Base-by-base conservation (phyloP, 2,329 filamentous ascomycete genomes). In the Colletotrichum spaethianum region DNA sequence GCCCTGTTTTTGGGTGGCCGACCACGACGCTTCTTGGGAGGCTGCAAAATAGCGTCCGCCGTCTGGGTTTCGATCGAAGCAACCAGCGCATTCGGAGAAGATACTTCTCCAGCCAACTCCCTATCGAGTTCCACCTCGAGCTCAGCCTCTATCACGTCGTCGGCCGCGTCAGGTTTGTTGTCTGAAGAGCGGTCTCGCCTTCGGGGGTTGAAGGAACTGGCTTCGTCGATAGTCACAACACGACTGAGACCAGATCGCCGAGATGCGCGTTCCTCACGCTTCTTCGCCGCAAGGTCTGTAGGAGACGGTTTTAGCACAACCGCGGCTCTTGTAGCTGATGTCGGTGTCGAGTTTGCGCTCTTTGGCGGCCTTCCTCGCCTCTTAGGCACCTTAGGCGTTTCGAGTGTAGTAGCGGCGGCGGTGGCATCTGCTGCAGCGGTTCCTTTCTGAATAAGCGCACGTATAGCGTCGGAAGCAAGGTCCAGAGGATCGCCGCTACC, bases 391-490 rank as follows among this genome's bases (percentile, higher is more conserved):
- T 79, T 65, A 76, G 78, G 62, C 70, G 76, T 74, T 76, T 80
- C 67, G 73, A 14, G 72, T 38, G 36, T 70, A 65, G 36, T 73
- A 67, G 48, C 53, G 72, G 23, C 73, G 40, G 40, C 72, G 67
- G 36, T 74, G 63, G 44, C 46, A 23, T 73, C 72, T 18, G 74
- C 72, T 3, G 55, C 70, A 42, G 31, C 63, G 11, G 67, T 52
- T 48, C 40, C 70, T 53, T 76, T 67, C 57, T 74, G 74, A 23
- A 81, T 76, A 3, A 81, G 68, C 12, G 77, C 79, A 5, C 77
- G 76, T 56, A 81, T 78, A n/a, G 80, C 78, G 63, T 82, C 73
- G 61, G 81, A 77, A 56, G 85, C 86, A 6, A 85, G 74, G 68
- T 86, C 83, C 28, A 85, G 78, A n/a, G 82, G 79, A 59, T 66